Base-by-base conservation (phyloP, 2,329 filamentous ascomycete species). In the Claviceps sp. region DNA sequence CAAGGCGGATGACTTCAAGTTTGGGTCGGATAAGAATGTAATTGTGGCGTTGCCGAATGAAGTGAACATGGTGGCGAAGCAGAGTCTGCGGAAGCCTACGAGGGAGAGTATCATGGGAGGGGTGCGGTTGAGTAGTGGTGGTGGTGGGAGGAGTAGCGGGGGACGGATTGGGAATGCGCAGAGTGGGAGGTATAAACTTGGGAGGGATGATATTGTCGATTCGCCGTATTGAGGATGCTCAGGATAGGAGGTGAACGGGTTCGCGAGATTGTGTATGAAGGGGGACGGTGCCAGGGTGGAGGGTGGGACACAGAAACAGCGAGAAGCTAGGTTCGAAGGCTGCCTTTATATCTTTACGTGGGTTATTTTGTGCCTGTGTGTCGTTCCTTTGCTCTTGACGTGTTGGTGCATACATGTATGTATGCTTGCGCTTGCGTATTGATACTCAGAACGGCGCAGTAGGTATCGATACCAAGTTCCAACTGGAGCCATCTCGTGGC, bases 1-100 rank as follows among this genome's bases (percentile, higher is more conserved):
- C 64, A 96, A 94, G 75, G 93, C 93, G 4, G 93, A 98, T 67
- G 95, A 98, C 67, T 98, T 98, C 81, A 89, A 93, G 62, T 98
- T 89, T 63, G 91, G 91, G 47, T 90, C 85, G 5, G 93, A 98
- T 68, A 95, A 95, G 79, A 96, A 96, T 62, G 89, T 98, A 61
- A 95, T 98, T 62, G 91, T 98, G 38, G 93, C 93, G 1, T 73
- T 98, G 57, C 90, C 93, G 2, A 95, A 98, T 64, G 90, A 97
- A 67, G 93, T 98, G 59, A 94, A 96, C 68, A 97, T 97, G 90
- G 88, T 98, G 13, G 85, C 84, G 46, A 90, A 91, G 68, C 79
- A 85, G 60, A 84, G 82, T 53, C 78, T 98, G 63, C 88, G 88
- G 74, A 84, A 84, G 62, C 89, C 91, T 1, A 97, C 93, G 1